phyloP scores from a whole-genome alignment of 495 filamentous ascomycete genomes.

The Neurospora tetrasperma region DNA sequence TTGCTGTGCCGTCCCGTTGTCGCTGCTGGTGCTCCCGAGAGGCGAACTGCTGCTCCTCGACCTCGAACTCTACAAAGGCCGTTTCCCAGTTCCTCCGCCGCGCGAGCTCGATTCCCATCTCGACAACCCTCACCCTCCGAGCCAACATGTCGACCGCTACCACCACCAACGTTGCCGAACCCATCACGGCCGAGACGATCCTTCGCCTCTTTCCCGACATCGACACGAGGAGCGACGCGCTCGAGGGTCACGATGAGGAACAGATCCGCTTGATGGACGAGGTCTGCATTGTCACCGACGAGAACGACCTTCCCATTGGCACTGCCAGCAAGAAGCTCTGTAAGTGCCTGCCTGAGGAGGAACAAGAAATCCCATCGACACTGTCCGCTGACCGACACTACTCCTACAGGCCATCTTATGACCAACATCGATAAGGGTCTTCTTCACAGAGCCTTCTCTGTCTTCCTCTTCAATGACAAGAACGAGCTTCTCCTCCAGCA shows the following conservation, averaged over 20 bases:
- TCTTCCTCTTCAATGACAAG: constrained; percentile 93
- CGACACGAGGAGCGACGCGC: constrained; percentile 67
- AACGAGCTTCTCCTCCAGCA: constrained; percentile 87
- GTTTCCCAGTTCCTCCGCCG: neutral
- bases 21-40: neutral
- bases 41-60: neutral
- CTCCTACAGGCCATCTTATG: constrained; percentile 82
- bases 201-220: constrained; percentile 90
- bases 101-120: neutral
- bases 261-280: constrained; percentile 98
- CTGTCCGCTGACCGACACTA: constrained; percentile 6
- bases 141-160: constrained; percentile 27
- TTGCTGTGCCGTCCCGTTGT: neutral
- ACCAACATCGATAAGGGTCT: constrained; percentile 92
- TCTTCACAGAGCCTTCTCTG: constrained; percentile 93
- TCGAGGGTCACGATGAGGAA: constrained; percentile 90
- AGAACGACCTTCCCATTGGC: constrained; percentile 87
- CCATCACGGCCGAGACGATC: constrained; percentile 78
- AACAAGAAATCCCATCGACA: neutral
- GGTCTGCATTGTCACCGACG: constrained; percentile 93
- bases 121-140: neutral
- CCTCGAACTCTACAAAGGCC: neutral
- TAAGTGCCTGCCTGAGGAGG: constrained; percentile 35
- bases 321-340: constrained; percentile 98
- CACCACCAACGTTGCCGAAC: constrained; percentile 28